Evolutionary conservation across 2,329 filamentous ascomycete species (phyloP), one percentile per base, ranked within the genome.

Genomic region (Scedosporium minutisporum): DNA sequence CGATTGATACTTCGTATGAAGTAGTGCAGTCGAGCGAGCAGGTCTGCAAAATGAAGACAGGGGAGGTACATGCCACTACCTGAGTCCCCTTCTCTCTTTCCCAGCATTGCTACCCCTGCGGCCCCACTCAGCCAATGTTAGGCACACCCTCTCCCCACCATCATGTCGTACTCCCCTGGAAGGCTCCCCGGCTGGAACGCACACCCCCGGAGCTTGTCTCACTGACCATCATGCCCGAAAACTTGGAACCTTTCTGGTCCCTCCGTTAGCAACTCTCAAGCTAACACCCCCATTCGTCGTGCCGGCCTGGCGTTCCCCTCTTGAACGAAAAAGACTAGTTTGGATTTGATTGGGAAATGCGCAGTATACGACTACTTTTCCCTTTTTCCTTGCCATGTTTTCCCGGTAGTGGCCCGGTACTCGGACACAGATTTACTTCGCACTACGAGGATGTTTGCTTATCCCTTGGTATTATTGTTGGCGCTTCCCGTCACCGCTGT

Each of bases 401-500:
- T 14, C 51, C 23, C 5, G 23, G 51, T 23, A 23, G 12, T 14
- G 51, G 23, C 18, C 33, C 33, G 9, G 23, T 27, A 23, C 51
- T 55, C 51, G 23, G 18, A 55, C 51, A 55, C 18, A 14, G 51
- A 27, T 23, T 27, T 55, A 7, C 23, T 55, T 25, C 18, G 7
- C 29, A 23, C 51, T 23, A 23, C 51, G 29, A 33, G 57, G 27
- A 42, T 58, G 57, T 58, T 58, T 58, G 57, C 57, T 58, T 58
- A 42, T 58, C 27, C 57, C 57, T 58, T 55, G 23, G 51, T 55
- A 55, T 55, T 25, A 23, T 55, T 53, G 51, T 18, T 25, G 44
- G 18, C 16, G 16, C n/a, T 18, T 42, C 51, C 60, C 18, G 60
- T 62, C 60, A 62, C 60, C 60, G 60, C 60, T 16, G 60, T 61